Conservation (phyloP, 345 rosid genomes). For the Brassica juncea region DNA sequence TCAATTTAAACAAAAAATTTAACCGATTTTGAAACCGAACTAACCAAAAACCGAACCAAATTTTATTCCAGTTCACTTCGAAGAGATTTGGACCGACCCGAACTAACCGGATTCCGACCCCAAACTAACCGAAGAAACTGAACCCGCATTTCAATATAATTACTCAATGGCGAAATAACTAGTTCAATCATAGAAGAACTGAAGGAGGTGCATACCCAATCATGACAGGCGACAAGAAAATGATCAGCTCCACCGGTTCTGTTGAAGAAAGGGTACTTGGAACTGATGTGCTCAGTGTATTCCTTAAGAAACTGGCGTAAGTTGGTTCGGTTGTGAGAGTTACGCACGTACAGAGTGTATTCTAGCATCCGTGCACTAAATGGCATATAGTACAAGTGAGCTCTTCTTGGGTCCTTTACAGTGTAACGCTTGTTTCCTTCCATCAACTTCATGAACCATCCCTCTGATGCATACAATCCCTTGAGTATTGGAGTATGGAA, state of each 20-base stretch:
- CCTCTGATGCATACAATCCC: slow-evolving; percentile 97
- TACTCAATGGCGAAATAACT: neutral
- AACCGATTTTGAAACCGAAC: too few relatives aligned
- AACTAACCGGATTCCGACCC: too few relatives aligned
- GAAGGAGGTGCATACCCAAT: slow-evolving; percentile 66
- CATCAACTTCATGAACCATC: slow-evolving; percentile 99
- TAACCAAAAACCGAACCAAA: too few relatives aligned
- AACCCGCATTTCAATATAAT: neutral
- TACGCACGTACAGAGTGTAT: slow-evolving; percentile 76
- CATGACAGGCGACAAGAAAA: slow-evolving; percentile 96
- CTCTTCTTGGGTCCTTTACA: slow-evolving; percentile 81
- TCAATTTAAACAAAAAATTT: too few relatives aligned
- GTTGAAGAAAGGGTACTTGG: slow-evolving; percentile 87
- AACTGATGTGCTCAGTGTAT: slow-evolving; percentile 66
- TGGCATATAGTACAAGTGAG: slow-evolving; percentile 93
- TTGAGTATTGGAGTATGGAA: slow-evolving; percentile 87
- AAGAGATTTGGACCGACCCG: too few relatives aligned
- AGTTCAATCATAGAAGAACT: neutral
- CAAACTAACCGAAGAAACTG: too few relatives aligned
- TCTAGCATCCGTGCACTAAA: slow-evolving; percentile 94
- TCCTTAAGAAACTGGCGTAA: slow-evolving; percentile 70
- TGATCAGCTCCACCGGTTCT: slow-evolving; percentile 95
- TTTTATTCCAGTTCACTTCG: too few relatives aligned
- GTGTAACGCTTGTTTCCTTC: slow-evolving; percentile 67
- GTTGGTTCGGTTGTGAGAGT: slow-evolving; percentile 88